These are phyloP conservation scores for Paramecium tetraurelia DNA, from an alignment of 73 alveolate genomes.

Conservation along the genomic window DNA sequence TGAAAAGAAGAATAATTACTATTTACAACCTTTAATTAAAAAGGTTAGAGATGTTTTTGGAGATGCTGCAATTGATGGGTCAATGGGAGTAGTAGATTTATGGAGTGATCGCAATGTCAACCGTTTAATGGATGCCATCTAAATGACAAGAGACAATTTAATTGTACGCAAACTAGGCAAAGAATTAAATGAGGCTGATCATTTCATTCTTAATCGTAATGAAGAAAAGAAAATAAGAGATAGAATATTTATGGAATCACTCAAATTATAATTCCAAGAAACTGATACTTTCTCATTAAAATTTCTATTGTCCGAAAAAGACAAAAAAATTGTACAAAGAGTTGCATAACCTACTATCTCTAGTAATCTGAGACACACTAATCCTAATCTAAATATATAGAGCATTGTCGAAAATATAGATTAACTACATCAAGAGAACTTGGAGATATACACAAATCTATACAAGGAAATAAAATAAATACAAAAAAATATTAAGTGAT, in stretches of 20 bases:
- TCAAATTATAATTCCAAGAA: not conserved
- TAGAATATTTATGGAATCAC: constrained; percentile 11
- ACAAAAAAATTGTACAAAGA: not conserved
- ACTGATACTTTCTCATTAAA: not conserved
- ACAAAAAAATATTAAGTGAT: not conserved
- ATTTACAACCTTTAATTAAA: not conserved
- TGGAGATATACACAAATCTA: constrained; percentile 1
- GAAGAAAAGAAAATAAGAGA: constrained; percentile 28
- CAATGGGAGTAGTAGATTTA: constrained; percentile 46
- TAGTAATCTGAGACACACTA: not conserved
- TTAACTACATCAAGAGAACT: not conserved
- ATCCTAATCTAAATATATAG: not conserved
- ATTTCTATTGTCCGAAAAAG: not conserved
- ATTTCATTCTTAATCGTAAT: not conserved
- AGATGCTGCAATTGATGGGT: not conserved
- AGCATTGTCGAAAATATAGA: not conserved
- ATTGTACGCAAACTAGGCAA: not conserved
- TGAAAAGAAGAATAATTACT: constrained; percentile 1
- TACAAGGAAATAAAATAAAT: not conserved
- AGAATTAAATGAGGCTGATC: not conserved
- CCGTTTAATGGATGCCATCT: constrained; percentile 8
- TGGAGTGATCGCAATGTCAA: constrained; percentile 33
- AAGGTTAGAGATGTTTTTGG: constrained; percentile 1
- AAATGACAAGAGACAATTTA: constrained; percentile 20
- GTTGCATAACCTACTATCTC: not conserved